Evolutionary conservation across 345 rosid genomes (phyloP).

Genomic region (Acer negundo): DNA sequence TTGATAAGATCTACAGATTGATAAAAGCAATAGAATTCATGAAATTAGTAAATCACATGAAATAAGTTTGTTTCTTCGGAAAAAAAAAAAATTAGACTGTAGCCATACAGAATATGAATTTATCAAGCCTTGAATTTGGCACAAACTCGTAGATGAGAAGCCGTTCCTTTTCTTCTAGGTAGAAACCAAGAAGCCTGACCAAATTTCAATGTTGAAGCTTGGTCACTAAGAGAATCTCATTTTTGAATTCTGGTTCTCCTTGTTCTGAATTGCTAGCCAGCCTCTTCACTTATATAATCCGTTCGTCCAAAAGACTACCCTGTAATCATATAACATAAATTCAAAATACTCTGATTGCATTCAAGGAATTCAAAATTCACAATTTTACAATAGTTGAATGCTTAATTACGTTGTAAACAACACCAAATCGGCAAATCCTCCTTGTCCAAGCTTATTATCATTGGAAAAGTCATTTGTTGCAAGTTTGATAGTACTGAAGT

Average conservation of each 20-base stretch:
- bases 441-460: constrained; percentile 51
- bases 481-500: constrained; percentile 32
- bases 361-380: background rate
- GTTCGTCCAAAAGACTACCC: constrained; percentile 41
- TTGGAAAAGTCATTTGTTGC: constrained; percentile 50
- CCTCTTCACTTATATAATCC: constrained; percentile 53
- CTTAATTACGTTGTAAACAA: constrained; percentile 44
- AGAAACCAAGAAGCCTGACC: constrained; percentile 44
- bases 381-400: background rate
- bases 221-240: constrained; percentile 45
- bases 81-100: too few species aligned
- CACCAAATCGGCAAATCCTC: constrained; percentile 49
- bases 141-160: constrained; percentile 49
- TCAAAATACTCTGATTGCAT: background rate
- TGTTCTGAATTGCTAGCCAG: constrained; percentile 37
- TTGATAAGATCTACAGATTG: background rate
- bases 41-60: background rate
- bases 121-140: constrained; percentile 45
- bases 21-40: background rate
- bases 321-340: constrained; percentile 12
- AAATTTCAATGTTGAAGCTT: constrained; percentile 57
- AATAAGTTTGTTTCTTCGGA: background rate
- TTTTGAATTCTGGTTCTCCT: constrained; percentile 50
- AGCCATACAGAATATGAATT: constrained; percentile 38
- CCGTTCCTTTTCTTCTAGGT: constrained; percentile 41